These are phyloP conservation scores for Lactarius sanguifluus DNA, from an alignment of 768 basidiomycete genomes.

Conservation along the genomic window DNA sequence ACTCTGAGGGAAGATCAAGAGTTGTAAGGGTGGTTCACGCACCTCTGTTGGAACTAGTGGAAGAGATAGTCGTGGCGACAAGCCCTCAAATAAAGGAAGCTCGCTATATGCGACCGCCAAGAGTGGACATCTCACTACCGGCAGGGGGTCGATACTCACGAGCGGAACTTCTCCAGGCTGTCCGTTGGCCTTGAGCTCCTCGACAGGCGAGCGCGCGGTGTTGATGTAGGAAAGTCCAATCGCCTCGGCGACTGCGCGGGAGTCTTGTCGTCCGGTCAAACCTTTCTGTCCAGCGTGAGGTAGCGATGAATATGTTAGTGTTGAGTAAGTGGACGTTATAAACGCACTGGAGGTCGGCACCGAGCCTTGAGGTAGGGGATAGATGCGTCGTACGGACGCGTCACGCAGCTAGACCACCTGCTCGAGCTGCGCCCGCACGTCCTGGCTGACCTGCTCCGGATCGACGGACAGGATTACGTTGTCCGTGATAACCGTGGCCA, in stretches of 20 bases:
- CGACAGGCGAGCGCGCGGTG: conserved; percentile 69
- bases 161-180: conserved; percentile 76
- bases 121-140: neutral
- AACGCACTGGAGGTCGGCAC: conserved; percentile 32
- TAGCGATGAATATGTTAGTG: neutral
- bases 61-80: conserved; percentile 90
- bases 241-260: conserved; percentile 81
- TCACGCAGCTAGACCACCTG: conserved; percentile 31
- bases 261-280: conserved; percentile 70
- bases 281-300: conserved; percentile 52
- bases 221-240: conserved; percentile 69
- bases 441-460: conserved; percentile 45
- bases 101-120: conserved; percentile 46
- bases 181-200: conserved; percentile 63
- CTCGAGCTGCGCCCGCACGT: conserved; percentile 55
- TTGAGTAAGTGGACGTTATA: neutral
- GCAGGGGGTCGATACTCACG: conserved; percentile 47
- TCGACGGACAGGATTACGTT: conserved; percentile 69
- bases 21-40: conserved; percentile 31
- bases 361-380: conserved; percentile 60
- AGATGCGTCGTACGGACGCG: conserved; percentile 64
- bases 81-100: conserved; percentile 74
- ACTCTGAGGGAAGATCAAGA: conserved; percentile 2
- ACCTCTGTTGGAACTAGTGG: conserved; percentile 91
- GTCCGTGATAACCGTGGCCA: conserved; percentile 61